Base-by-base conservation (phyloP, 371 early-diverging fungal species). In the Syncephalastrum sp. region DNA sequence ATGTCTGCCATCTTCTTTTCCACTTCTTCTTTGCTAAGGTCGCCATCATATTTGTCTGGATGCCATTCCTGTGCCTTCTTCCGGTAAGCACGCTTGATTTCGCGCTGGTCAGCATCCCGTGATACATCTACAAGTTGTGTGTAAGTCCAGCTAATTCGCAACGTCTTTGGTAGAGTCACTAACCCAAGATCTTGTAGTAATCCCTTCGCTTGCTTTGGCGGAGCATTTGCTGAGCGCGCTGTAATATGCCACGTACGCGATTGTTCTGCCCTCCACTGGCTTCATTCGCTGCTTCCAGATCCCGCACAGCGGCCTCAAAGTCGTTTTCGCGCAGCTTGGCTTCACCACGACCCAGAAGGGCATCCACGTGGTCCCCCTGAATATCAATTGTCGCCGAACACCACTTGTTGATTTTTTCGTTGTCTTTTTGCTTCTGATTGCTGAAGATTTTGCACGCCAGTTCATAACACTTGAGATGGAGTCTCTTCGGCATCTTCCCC, bases 61-160 rank as follows among this genome's bases (percentile, higher is more conserved):
- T 94, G 94, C 85, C 88, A 88, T 61, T 82, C 81, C 59, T 91
- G 83, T 21, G 93, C 95, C 74, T 94, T 79, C 70, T 91, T 92
- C 52, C 93, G 85, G 74, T 84, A 99, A 13, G 96, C 96, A 69
- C 90, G 92, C 70, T 94, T 96, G 71, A 98, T 96, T 24, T 95
- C 90, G 5, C 85, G 65, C 47, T 75, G 65, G 24, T 86, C 72
- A 3, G 97, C 96, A 44, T 86, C 81, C 12, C 90, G 72, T 5
- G 88, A 57, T 0, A 98, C 89, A 25, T 86, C 74, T 57, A 54
- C 13, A 14, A 47, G 4, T 21, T 47, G 3, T 19, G 16, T 19
- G 25, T 51, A 33, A 50, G 16, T 15, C n/a, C 13, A 7, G 29
- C 43, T 21, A 14, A n/a, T 33, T 2, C 13, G 15, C 4, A 33